Base-by-base conservation (phyloP, 371 early-diverging fungal genomes). In the Quaeritorhiza haematococci region DNA sequence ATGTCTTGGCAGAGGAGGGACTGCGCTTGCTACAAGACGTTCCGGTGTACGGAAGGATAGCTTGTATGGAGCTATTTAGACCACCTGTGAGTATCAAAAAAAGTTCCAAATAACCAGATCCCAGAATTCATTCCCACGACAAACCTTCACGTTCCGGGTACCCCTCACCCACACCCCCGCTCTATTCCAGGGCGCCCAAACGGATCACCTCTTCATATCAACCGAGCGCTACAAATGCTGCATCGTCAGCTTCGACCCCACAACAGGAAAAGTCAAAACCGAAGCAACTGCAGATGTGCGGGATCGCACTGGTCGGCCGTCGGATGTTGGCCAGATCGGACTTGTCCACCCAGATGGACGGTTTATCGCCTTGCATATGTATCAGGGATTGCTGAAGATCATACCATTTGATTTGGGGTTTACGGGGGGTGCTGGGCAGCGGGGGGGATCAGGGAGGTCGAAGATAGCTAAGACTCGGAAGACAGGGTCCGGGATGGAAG, bases 41-140 rank as follows among this genome's bases (percentile, higher is more conserved):
- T 58, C 79, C 79, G 7, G 66, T 91, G 17, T 77, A 88, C 69
- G 92, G 89, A 5, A 79, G 83, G 26, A 84, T 92, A 28, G 68
- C 79, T 13, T 70, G 74, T 7, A 53, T 92, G 63, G 64, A 78
- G 56, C 54, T 82, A 17, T 85, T 75, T 61, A 69, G 73, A 15
- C 79, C 84, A 24, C 56, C 59, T 49, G 89, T 85, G 71, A 56
- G 72, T 56, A 26, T 23, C 21, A 17, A n/a, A n/a, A n/a, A n/a
- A n/a, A n/a, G n/a, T n/a, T n/a, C 23, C n/a, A 5, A 26, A 24
- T 17, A 33, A 19, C 32, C 38, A 61, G 32, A 48, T 4, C 49
- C 19, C 8, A 7, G 41, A 5, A 10, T 23, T 8, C 45, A 6
- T 42, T 26, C 24, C 26, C 10, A 5, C 41, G 44, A 41, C 48